Percentiles rank a stretch among this genome's conserved stretches.
phyloP scores from a whole-genome alignment of 2,329 filamentous ascomycete genomes.

The Trematosphaeria pertusa region DNA sequence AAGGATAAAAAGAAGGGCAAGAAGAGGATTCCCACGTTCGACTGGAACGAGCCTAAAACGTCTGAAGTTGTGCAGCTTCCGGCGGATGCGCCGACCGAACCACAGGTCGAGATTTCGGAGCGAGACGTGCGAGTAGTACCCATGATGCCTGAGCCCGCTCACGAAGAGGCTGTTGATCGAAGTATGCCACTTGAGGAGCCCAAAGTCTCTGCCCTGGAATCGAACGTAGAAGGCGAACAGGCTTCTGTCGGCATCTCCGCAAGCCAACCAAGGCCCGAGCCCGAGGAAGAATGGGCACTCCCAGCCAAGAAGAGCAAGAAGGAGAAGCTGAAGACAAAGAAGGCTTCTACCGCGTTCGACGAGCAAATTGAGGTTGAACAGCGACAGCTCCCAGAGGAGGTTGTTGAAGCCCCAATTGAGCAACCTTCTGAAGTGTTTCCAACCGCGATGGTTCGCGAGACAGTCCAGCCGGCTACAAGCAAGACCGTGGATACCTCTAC shows the following conservation, averaged over 20 bases:
- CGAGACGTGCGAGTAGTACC: not conserved
- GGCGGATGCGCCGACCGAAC: constrained; percentile 6
- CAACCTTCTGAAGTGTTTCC: constrained; percentile 1
- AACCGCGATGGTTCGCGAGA: not conserved
- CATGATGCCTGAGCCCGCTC: not conserved
- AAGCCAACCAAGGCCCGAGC: not conserved
- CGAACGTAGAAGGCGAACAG: not conserved
- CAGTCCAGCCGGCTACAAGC: not conserved
- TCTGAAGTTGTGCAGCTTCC: constrained; percentile 7
- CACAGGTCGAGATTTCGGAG: not conserved
- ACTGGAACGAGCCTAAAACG: constrained; percentile 10
- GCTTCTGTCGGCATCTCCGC: not conserved
- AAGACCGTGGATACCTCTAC: not conserved
- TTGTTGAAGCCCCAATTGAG: constrained; percentile 1
- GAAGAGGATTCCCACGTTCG: constrained; percentile 18
- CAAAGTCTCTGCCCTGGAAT: not conserved
- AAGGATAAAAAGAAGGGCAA: constrained; percentile 40
- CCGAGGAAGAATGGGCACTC: constrained; percentile 13
- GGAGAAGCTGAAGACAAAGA: constrained; percentile 32
- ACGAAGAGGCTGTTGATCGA: constrained; percentile 2
- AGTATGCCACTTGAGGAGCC: not conserved
- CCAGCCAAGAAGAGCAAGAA: constrained; percentile 23
- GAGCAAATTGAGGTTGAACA: constrained; percentile 4
- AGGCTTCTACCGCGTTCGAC: constrained; percentile 3
- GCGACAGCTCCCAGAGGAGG: not conserved